Evolutionary conservation across 805 yeast species (phyloP), one percentile per base, ranked within the genome.

Genomic region (Suhomyces faveliae): DNA sequence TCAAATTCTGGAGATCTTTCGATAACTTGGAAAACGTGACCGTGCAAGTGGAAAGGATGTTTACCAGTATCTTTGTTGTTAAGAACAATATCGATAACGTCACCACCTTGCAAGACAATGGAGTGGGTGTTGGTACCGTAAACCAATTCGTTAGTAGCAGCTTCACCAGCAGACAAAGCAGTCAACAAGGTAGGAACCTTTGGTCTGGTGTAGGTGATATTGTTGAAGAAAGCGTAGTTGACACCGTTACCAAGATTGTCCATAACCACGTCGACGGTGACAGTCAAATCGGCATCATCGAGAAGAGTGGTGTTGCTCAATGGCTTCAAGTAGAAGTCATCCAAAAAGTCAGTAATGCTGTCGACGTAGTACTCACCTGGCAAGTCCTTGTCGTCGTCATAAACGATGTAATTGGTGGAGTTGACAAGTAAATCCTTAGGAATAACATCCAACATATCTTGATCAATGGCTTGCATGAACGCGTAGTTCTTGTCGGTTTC

Each of bases 21-120:
- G 50, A 89, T 66, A 8, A 86, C 76, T 72, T 92, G 97, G 87
- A 91, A 92, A 43, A 68, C 80, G 67, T 87, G 94, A 44, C 99
- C 99, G 73, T 92, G 99, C 64, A 92, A 73, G 71, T 92, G 99
- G 94, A 92, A 92, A 24, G 99, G 98, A 73, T 92, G 99, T 58
- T 77, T 85, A 64, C 98, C 97, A 5, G 96, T 81, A 68, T 92
- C 99, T 51, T 71, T 71, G 69, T 90, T 91, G 75, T 92, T 92
- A 38, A 92, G 61, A 5, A 88, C 87, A 56, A 92, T 79, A 63
- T 92, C 96, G 27, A 92, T 79, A 49, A 87, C 73, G 58, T 78
- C 87, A 60, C 77, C 78, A 57, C 82, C 76, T 54, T 81, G 79
- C 49, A 92, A 71, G 12, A 92, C 89, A 62, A 78, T 75, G 0